phyloP scores from a whole-genome alignment of 2,329 filamentous ascomycete species.

The Paracoccidioides brasiliensis region DNA sequence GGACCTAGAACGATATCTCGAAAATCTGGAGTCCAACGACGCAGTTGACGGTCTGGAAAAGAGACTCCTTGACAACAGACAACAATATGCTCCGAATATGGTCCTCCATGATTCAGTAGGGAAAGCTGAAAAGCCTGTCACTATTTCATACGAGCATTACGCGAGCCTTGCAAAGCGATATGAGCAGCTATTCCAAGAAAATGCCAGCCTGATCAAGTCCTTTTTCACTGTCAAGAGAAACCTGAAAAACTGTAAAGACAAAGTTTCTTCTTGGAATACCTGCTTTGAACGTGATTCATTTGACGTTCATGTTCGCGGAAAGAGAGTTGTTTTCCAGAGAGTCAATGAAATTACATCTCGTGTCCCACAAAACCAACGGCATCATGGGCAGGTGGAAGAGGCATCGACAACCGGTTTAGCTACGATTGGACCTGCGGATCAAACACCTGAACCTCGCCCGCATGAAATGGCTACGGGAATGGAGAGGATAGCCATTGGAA shows the following conservation, averaged over 20 bases:
- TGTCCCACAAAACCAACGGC: not conserved
- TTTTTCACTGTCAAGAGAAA: slow-evolving; percentile 19
- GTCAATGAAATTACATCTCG: slow-evolving; percentile 1
- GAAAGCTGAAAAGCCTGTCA: not conserved
- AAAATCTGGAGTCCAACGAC: not conserved
- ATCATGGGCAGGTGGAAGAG: not conserved
- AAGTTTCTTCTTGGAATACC: slow-evolving; percentile 19
- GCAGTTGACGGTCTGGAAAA: not conserved
- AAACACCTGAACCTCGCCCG: not conserved
- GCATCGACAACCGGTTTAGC: not conserved
- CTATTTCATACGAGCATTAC: slow-evolving; percentile 10
- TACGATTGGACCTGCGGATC: not conserved
- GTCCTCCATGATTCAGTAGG: slow-evolving; percentile 1
- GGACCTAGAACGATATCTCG: not conserved
- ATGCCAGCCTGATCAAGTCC: slow-evolving; percentile 17
- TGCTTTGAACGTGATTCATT: slow-evolving; percentile 21
- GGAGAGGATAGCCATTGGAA: not conserved
- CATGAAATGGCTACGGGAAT: not conserved
- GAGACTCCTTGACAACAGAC: not conserved
- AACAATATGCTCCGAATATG: not conserved
- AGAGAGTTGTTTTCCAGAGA: slow-evolving; percentile 18
- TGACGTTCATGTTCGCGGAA: slow-evolving; percentile 17
- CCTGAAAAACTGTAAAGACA: slow-evolving; percentile 24
- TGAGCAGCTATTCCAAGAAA: slow-evolving; percentile 20
- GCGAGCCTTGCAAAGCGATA: slow-evolving; percentile 20